These are phyloP conservation scores for Penicillium palitans DNA, from an alignment of 2,329 filamentous ascomycete genomes.

Conservation along the genomic window DNA sequence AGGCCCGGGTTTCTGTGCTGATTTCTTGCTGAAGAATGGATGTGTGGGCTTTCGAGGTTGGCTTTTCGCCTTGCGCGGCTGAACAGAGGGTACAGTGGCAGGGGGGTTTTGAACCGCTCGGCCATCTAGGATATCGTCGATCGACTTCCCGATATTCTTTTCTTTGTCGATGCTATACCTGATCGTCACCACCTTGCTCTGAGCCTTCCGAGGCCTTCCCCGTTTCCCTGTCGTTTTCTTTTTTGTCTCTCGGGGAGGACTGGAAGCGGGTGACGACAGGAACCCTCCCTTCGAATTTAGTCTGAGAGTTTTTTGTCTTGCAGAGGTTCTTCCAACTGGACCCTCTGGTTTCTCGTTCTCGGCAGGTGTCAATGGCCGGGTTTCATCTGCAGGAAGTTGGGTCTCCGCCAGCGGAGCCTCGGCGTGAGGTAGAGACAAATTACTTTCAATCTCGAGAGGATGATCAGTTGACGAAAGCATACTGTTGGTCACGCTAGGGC, in stretches of 20 bases:
- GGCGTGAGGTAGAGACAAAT: neutral
- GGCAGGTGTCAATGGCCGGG: neutral
- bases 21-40: slow-evolving; percentile 68
- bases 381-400: neutral
- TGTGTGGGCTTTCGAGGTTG: slow-evolving; percentile 55
- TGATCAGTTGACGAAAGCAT: neutral
- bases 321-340: slow-evolving; percentile 36
- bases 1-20: slow-evolving; percentile 29
- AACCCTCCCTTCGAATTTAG: slow-evolving; percentile 47
- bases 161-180: slow-evolving; percentile 58
- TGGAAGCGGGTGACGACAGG: slow-evolving; percentile 38
- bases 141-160: slow-evolving; percentile 57
- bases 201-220: slow-evolving; percentile 33
- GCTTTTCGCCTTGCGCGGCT: slow-evolving; percentile 17
- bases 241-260: slow-evolving; percentile 17
- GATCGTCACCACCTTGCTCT: slow-evolving; percentile 52
- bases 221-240: slow-evolving; percentile 31
- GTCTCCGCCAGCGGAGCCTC: slow-evolving; percentile 3
- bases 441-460: neutral
- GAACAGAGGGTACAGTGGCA: slow-evolving; percentile 17
- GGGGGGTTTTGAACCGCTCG: slow-evolving; percentile 26
- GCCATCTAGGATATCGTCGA: slow-evolving; percentile 62
- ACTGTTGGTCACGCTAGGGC: neutral
- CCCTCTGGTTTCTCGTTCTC: neutral
- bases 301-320: slow-evolving; percentile 49